These are phyloP conservation scores for Musa beccarii DNA, from an alignment of 176 grass and related monocot genomes.

Conservation along the genomic window DNA sequence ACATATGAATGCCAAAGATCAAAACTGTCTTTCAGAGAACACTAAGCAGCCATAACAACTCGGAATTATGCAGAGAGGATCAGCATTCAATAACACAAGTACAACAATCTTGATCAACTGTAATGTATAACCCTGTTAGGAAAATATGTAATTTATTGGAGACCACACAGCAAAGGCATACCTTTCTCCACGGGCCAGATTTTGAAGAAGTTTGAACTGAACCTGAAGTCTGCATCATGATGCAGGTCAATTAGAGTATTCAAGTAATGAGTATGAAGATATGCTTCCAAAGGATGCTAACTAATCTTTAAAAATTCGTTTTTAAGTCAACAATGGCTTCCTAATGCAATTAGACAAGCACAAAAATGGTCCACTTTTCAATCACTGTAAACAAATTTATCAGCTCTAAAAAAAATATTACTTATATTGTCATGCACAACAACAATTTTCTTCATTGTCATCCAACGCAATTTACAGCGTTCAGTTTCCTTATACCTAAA, in stretches of 20 bases:
- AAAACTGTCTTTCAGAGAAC: too few species aligned
- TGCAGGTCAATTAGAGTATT: neutral
- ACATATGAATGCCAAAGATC: too few species aligned
- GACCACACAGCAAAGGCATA: neutral
- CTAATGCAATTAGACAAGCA: neutral
- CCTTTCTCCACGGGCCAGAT: constrained; percentile 4
- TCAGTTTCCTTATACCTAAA: neutral
- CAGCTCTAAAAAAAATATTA: neutral
- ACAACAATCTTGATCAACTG: too few species aligned
- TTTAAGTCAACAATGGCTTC: neutral
- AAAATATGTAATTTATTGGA: too few species aligned
- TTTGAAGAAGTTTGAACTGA: constrained; percentile 2
- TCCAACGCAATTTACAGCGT: neutral
- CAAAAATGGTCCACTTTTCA: neutral
- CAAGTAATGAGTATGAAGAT: neutral
- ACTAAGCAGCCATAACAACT: too few species aligned
- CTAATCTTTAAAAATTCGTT: neutral
- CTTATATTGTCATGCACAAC: neutral
- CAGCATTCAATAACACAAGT: too few species aligned
- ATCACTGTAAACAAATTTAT: neutral
- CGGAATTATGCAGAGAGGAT: too few species aligned
- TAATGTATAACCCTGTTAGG: too few species aligned
- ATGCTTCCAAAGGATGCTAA: neutral
- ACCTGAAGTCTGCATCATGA: neutral
- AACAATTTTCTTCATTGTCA: neutral